Conservation (phyloP, 306 rosid genomes). For the Pyrus betulifolia region DNA sequence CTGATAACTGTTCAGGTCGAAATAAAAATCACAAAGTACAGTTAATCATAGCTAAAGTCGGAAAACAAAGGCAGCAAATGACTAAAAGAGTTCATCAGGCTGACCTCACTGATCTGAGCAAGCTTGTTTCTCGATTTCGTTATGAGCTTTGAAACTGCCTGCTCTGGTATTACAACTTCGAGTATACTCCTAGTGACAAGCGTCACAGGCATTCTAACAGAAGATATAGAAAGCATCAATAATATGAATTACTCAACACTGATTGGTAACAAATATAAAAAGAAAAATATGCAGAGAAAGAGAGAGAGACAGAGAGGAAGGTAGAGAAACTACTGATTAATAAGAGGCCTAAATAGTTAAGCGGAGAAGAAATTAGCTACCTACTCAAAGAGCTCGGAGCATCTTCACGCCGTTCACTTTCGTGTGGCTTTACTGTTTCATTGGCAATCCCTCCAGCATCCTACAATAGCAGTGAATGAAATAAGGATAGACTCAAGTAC, state of each 20-base stretch:
- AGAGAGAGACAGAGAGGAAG: too few species aligned
- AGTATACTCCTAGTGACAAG: constrained; percentile 94
- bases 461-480: constrained; percentile 25
- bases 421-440: constrained; percentile 56
- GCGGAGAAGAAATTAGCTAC: constrained; percentile 27
- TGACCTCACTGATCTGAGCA: constrained; percentile 88
- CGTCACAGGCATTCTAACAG: constrained; percentile 61
- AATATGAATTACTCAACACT: neutral
- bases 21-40: constrained; percentile 4
- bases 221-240: neutral
- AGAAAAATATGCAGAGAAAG: too few species aligned
- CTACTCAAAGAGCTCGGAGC: constrained; percentile 60
- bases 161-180: constrained; percentile 88
- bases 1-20: constrained; percentile 62
- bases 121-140: constrained; percentile 92
- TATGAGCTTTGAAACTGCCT: constrained; percentile 83
- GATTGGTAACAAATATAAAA: neutral
- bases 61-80: neutral
- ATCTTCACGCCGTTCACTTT: constrained; percentile 67
- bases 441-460: constrained; percentile 52
- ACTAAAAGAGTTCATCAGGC: constrained; percentile 19
- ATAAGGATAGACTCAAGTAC: neutral
- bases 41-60: constrained; percentile 1
- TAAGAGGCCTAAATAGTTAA: constrained; percentile 1
- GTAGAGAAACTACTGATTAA: neutral